Base-by-base conservation (phyloP, 306 rosid genomes). In the Citrullus colocynthis region DNA sequence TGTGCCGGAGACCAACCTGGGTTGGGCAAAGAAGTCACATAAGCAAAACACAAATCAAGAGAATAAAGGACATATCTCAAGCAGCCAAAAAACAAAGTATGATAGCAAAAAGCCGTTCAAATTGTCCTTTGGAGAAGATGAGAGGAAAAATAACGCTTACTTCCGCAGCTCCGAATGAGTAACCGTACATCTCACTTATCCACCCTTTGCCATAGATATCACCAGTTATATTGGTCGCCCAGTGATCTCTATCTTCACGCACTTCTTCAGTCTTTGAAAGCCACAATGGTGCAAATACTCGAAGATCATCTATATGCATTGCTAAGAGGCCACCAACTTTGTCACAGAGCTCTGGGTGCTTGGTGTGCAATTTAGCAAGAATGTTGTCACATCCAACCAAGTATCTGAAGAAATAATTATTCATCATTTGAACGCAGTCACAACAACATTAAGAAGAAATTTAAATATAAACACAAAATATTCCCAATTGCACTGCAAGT, bases 111-210 rank as follows among this genome's bases (percentile, higher is more conserved):
- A 41, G 8, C 8, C 9, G 24, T 42, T 39, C 34, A 67, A n/a
- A 67, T 70, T 70, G 56, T 44, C 75, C 20, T 21, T 42, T 12
- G 39, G 20, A 21, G 14, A 44, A 13, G 63, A 60, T 48, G 37
- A 59, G 32, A 76, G 49, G 49, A 74, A 80, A 52, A 64, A 54
- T 37, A 72, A 59, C 78, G 73, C 96, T 84, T 86, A 92, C 97
- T 87, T 92, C 99, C 7, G 99, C 99, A 45, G 97, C 99, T 61
- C 97, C 99, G 74, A 95, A 95, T 52, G 99, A 92, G 85, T 92
- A 95, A 77, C 99, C 99, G 69, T 95, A 95, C 99, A 95, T 95
- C 89, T 95, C 99, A 88, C 97, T 95, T 72, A 95, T 95, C 99
- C 99, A 95, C 77, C 99, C 99, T 81, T 83, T 70, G 62, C 88